Evolutionary conservation across 2,329 filamentous ascomycete genomes (phyloP).

Genomic region (Exophiala sp.): DNA sequence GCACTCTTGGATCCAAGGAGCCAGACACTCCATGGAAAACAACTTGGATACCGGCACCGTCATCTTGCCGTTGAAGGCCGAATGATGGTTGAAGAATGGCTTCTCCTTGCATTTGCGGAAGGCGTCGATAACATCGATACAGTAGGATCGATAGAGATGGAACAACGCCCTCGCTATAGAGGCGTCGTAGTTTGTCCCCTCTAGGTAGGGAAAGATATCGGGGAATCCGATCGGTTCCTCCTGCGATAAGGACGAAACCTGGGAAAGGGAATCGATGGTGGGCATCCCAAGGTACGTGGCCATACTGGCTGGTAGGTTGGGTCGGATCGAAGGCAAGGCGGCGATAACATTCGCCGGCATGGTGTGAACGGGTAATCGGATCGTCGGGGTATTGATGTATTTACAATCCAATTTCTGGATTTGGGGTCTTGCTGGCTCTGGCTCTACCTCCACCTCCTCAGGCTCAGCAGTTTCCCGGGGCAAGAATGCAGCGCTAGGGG

Average conservation of each 20-base stretch:
- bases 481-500: slow-evolving; percentile 26
- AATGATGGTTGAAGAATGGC: slow-evolving; percentile 90
- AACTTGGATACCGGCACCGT: slow-evolving; percentile 95
- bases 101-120: slow-evolving; percentile 96
- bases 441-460: slow-evolving; percentile 6
- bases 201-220: slow-evolving; percentile 71
- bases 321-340: slow-evolving; percentile 28
- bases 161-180: slow-evolving; percentile 81
- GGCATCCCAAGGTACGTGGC: slow-evolving; percentile 43
- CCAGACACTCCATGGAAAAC: slow-evolving; percentile 71
- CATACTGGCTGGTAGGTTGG: slow-evolving; percentile 32
- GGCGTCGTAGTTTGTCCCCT: slow-evolving; percentile 62
- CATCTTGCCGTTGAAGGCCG: slow-evolving; percentile 89
- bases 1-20: slow-evolving; percentile 90
- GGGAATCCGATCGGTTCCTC: slow-evolving; percentile 73
- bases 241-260: slow-evolving; percentile 55
- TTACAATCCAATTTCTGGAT: slow-evolving; percentile 25
- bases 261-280: slow-evolving; percentile 22
- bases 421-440: not conserved
- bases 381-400: slow-evolving; percentile 27
- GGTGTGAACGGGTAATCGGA: slow-evolving; percentile 20
- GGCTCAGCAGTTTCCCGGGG: slow-evolving; percentile 6
- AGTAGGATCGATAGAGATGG: slow-evolving; percentile 88
- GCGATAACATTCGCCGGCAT: slow-evolving; percentile 22
- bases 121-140: slow-evolving; percentile 89